Evolutionary conservation across 2,329 filamentous ascomycete genomes (phyloP), one percentile per base, ranked within the genome.

Genomic region (Conoideocrella luteorostrata): DNA sequence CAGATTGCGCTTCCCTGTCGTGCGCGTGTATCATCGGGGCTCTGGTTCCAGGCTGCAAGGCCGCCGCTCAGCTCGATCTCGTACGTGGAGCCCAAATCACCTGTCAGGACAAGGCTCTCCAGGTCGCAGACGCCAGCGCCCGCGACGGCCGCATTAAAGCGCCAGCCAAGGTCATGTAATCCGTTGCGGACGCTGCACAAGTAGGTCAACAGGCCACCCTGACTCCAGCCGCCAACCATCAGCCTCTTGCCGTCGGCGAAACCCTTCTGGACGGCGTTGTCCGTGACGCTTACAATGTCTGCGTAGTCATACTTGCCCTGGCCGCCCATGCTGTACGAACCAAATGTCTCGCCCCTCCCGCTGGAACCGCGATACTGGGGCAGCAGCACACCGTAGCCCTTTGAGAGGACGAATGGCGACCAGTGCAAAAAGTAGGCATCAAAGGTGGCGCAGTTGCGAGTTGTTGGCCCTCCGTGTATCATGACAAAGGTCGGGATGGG

Each of bases 181-280:
- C 62, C 62, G 43, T 67, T 66, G 12, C 64, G 58, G 3, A 63
- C 62, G 20, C 55, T 53, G 22, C 55, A 56, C 2, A 69, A 55
- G 47, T 65, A 68, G 3, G 59, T 53, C 1, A 70, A 47, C 12
- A 61, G 63, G 2, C 67, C 66, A 9, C 66, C 67, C 47, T 68
- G 63, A 18, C 56, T 60, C 53, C 55, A 65, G 1, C 66, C 66
- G 2, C 60, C 63, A 0, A 66, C 60, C 2, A 64, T 49, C 1
- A 69, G 48, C 2, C 53, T 55, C 2, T 58, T 38, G 1, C 48
- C 28, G 23, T 69, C 56, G 0, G 60, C 58, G 3, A 58, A 56
- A 0, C 63, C 59, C 4, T 53, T 30, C 13, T 53, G 50, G 39
- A 69, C 56, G 7, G 61, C 61, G 17, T 57, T 36, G 15, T 66